Conservation (phyloP, 2,329 filamentous ascomycete genomes). For the Aureobasidium sp. region DNA sequence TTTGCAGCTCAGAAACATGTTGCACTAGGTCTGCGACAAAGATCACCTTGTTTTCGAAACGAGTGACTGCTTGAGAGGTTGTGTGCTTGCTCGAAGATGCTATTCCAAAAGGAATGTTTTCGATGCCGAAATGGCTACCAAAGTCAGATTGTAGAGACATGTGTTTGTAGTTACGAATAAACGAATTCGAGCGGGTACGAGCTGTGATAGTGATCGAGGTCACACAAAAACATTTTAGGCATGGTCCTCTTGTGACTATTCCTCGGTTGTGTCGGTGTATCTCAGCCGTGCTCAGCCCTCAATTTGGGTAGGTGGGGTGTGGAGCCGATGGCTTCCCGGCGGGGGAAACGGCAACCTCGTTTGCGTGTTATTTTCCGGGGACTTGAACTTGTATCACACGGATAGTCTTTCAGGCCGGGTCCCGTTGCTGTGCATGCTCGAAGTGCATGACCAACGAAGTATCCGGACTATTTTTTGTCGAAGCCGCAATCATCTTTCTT, state of each 20-base stretch:
- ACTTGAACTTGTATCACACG: not conserved
- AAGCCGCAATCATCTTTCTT: not conserved
- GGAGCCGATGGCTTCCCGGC: not conserved
- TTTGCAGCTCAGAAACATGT: conserved; percentile 12
- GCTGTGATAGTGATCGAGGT: not conserved
- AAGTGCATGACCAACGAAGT: not conserved
- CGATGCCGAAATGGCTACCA: conserved; percentile 41
- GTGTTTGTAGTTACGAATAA: not conserved
- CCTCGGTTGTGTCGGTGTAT: not conserved
- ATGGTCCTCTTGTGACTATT: not conserved
- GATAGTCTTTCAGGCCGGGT: not conserved
- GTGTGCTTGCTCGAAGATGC: conserved; percentile 37
- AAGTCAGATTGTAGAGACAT: conserved; percentile 13
- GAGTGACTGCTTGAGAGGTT: conserved; percentile 42
- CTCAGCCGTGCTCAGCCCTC: not conserved
- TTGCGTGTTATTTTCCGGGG: not conserved
- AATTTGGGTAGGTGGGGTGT: not conserved
- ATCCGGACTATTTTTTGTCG: not conserved
- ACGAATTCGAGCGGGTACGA: not conserved
- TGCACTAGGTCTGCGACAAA: conserved; percentile 36
- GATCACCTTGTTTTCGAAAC: conserved; percentile 45
- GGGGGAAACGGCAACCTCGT: not conserved
- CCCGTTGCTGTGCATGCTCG: not conserved
- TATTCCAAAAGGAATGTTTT: conserved; percentile 50
- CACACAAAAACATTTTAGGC: not conserved